Base-by-base conservation (phyloP, 306 rosid species). In the Ormosia emarginata region DNA sequence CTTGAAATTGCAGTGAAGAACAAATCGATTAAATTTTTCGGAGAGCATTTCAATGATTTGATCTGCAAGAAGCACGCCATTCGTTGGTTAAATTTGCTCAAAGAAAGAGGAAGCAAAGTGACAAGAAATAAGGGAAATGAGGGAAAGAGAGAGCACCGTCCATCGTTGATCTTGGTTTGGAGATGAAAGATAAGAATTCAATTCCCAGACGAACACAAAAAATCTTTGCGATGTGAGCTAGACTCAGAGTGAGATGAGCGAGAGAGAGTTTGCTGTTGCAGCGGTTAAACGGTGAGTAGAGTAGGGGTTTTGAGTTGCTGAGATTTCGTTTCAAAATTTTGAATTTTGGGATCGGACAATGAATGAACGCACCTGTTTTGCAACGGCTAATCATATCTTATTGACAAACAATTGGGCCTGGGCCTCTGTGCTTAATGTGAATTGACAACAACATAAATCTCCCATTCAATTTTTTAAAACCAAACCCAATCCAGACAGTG, bases 321-420 rank as follows among this genome's bases (percentile, higher is more conserved):
- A 24, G 24, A 24, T 24, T 24, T 24, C 24, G 24, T 24, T 55
- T 73, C 18, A 1, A 29, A 62, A 84, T 55, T 90, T 90, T 84
- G 90, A 91, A 89, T 89, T 82, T 63, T 40, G 71, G 64, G 70
- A 10, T 79, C 18, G 40, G 43, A 14, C 57, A 71, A 85, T 59
- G 86, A 15, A 78, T 53, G 32, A 8, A 53, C 3, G 49, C 64
- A 74, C 82, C 80, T 70, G 11, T 8, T 55, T 70, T 74, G 78
- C 69, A 89, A 92, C 95, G 95, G 95, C 97, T 88, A 87, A 78
- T 75, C 30, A 41, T 5, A 11, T 11, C 12, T 10, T 41, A 6
- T 41, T 24, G 24, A 9, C 73, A 9, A 10, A 67, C 7, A 3
- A 11, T 12, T 49, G 61, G 75, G 75, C 75, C 59, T 32, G 29